phyloP scores from a whole-genome alignment of 2,329 filamentous ascomycete species.

The Metarhizium brunneum region DNA sequence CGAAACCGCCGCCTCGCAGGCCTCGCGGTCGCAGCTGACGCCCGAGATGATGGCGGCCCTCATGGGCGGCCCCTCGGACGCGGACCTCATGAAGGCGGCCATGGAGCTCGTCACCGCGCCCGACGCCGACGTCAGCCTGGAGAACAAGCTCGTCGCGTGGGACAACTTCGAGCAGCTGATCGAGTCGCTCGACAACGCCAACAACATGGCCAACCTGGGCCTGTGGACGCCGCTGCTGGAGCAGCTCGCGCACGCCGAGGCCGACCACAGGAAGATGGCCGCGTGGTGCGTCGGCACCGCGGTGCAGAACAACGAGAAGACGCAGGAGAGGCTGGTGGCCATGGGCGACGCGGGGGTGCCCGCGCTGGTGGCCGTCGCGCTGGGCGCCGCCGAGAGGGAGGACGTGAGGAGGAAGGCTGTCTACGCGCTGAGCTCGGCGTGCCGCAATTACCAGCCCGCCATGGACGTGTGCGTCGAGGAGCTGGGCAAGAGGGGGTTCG shows the following conservation, averaged over 20 bases:
- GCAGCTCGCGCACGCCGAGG: conserved; percentile 57
- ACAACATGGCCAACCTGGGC: conserved; percentile 71
- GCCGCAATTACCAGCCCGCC: conserved; percentile 83
- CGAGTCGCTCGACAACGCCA: conserved; percentile 91
- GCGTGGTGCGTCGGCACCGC: conserved; percentile 94
- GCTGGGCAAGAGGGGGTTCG: conserved; percentile 46
- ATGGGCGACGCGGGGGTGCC: conserved; percentile 53
- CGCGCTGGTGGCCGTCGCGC: conserved; percentile 56
- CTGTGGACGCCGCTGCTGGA: conserved; percentile 76
- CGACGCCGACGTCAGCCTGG: conserved; percentile 54
- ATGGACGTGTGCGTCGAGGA: conserved; percentile 60
- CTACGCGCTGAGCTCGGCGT: conserved; percentile 76
- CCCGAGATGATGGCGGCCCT: conserved; percentile 64
- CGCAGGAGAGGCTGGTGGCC: conserved; percentile 61
- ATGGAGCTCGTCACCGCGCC: conserved; percentile 65
- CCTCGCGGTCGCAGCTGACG: conserved; percentile 40
- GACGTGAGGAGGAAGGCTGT: conserved; percentile 77
- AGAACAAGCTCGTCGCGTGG: conserved; percentile 74
- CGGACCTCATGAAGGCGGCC: conserved; percentile 79
- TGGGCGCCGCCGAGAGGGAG: conserved; percentile 36
- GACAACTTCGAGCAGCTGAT: conserved; percentile 94
- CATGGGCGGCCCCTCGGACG: conserved; percentile 79
- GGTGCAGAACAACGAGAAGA: conserved; percentile 88
- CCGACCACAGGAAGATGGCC: conserved; percentile 71
- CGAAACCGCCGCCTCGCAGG: conserved; percentile 21